Base-by-base conservation (phyloP, 2,329 filamentous ascomycete species). In the Zasmidium cellare region DNA sequence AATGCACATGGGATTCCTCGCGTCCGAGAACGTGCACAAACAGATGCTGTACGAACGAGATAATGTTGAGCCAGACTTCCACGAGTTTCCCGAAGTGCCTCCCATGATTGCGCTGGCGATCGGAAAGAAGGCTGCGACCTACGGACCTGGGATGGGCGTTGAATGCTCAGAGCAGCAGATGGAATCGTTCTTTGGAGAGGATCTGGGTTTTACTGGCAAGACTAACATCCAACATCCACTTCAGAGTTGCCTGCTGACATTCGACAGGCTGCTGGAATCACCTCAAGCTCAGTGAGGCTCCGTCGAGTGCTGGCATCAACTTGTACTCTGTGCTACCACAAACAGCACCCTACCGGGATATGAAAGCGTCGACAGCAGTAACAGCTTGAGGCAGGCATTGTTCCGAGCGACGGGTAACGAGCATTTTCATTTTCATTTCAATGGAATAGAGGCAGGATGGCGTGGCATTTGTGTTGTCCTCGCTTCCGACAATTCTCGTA, bases 1-100 rank as follows among this genome's bases (percentile, higher is more conserved):
- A 31, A 90, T 92, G 82, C 84, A 89, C 68, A 86, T 87, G 79
- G 90, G 89, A 38, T 83, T 86, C 67, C 79, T 82, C 60, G 83
- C 83, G 2, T 88, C 85, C 6, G 74, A 81, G 53, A 92, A 92
- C 69, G 82, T 89, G 54, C 82, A 89, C 74, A 83, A 88, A 73
- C 75, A 79, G 22, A 84, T 89, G 69, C 71, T 84, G 46, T 68
- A 76, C 53, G 71, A 73, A 35, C 66, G 78, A 9, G 51, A 57
- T 9, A 51, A 44, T 1, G 48, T 45, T 9, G 22, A 54, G 23
- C 54, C 47, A 12, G 53, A 59, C 3, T 50, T 61, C 28, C 38
- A 49, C 1, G 20, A 46, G 9, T 63, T 47, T 50, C 58, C 56
- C 12, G 47, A 57, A 22, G 35, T 59, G 7, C 53, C 54, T 9